Conservation (phyloP, 169 alveolate species). For the Plasmodium cynomolgi region DNA sequence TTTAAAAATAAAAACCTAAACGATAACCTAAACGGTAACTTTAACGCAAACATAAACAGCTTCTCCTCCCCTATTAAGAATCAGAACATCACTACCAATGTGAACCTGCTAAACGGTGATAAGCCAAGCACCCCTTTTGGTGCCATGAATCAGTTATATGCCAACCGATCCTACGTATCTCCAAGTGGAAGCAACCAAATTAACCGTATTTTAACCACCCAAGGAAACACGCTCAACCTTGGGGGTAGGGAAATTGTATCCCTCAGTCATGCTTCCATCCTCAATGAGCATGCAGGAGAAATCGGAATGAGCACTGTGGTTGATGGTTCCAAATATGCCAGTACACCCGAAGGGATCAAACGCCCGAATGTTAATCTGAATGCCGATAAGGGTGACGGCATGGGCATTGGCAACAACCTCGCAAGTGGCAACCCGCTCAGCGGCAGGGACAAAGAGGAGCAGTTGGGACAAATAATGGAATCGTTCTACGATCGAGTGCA, state of each 20-base stretch:
- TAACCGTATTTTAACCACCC: conserved; percentile 11
- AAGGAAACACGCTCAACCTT: conserved; percentile 2
- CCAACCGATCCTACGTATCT: background rate
- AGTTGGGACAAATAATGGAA: background rate
- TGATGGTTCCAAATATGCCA: conserved; percentile 6
- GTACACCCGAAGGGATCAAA: background rate
- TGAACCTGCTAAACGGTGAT: conserved; percentile 15
- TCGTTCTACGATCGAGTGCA: conserved; percentile 56
- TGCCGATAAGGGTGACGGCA: background rate
- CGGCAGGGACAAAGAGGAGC: conserved; percentile 34
- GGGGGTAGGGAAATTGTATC: background rate
- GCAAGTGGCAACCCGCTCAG: background rate
- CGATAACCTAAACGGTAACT: conserved; percentile 11
- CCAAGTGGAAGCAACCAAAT: background rate
- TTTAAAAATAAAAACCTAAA: conserved; percentile 40
- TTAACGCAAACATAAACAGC: background rate
- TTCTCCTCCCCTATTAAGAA: background rate
- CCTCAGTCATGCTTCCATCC: background rate
- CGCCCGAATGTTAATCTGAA: background rate
- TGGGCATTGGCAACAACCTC: background rate
- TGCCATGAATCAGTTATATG: background rate
- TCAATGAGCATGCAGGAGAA: conserved; percentile 21
- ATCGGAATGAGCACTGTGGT: background rate
- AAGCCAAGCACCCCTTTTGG: background rate
- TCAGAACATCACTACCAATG: conserved; percentile 5